Percentiles rank a stretch among this genome's conserved stretches.
These are phyloP conservation scores for Solanum habrochaites DNA, from an alignment of 257 asterid genomes.

Conservation along the genomic window DNA sequence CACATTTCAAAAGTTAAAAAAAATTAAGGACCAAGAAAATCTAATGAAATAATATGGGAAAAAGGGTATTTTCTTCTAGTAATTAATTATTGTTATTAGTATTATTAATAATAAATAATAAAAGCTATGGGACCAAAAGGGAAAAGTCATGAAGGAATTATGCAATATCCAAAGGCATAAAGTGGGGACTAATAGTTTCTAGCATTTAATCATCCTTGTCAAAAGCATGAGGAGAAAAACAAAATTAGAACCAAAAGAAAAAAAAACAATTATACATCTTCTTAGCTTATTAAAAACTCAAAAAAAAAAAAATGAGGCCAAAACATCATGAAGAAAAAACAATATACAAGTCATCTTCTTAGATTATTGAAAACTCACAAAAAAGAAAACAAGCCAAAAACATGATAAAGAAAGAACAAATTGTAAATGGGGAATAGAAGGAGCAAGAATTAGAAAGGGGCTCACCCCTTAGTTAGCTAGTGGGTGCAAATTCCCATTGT, in stretches of 20 bases:
- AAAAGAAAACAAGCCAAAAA: not conserved
- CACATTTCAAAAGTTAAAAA: not conserved
- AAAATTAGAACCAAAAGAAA: not conserved
- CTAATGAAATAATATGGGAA: not conserved
- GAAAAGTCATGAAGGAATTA: slow-evolving; percentile 20
- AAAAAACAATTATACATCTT: not conserved
- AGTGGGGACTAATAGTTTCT: slow-evolving; percentile 16
- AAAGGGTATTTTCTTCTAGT: not conserved
- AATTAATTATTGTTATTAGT: not conserved
- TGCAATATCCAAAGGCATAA: slow-evolving; percentile 27
- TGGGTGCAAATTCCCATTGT: slow-evolving; percentile 19
- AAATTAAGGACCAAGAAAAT: not conserved
- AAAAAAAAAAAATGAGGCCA: not conserved
- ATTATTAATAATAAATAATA: not conserved
- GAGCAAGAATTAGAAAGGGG: not conserved
- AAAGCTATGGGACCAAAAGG: slow-evolving; percentile 24
- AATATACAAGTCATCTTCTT: not conserved
- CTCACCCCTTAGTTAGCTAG: not conserved
- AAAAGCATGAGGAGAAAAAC: not conserved
- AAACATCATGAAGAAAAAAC: not conserved
- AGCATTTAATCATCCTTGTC: slow-evolving; percentile 7
- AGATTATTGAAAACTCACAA: not conserved
- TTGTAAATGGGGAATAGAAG: not conserved
- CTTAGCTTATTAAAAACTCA: not conserved
- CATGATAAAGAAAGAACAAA: not conserved